Base-by-base conservation (phyloP, 2,329 filamentous ascomycete species). In the Calonectria pteridis region DNA sequence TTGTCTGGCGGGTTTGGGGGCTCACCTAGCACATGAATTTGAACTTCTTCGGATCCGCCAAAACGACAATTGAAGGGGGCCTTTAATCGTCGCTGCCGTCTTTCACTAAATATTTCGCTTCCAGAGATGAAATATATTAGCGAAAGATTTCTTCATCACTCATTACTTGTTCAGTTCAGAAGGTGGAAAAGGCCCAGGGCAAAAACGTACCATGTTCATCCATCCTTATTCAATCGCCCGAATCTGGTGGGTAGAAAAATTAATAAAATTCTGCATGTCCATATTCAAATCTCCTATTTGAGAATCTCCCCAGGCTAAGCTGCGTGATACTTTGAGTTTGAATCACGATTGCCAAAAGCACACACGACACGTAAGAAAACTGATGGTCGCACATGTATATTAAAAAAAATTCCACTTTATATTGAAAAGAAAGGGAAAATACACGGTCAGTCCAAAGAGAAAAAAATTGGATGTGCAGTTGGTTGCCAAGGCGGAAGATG, bases 41-140 rank as follows among this genome's bases (percentile, higher is more conserved):
- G 4, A 7, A 1, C 5, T 3, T 1, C 1, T 40, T 20, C 14
- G 14, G 16, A 3, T 5, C 2, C 16, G 37, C 37, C 5, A 16
- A 16, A 40, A 7, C 16, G 6, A 3, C 35, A 16, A 6, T 37
- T 14, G 11, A 11, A 3, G 7, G 37, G 14, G 16, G 9, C 3
- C 5, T 40, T 40, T 16, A 40, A 3, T 1, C 6, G 16, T 20
- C 6, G 7, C 9, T 4, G 6, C 14, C 37, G 4, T 40, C 18
- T 40, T 40, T 18, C 14, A 20, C 37, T 16, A 40, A 40, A 40
- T 20, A 6, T 20, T 5, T 18, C 37, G 37, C 37, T 40, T 18
- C 35, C 14, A 14, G 18, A 18, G 16, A 40, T 40, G 16, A 6
- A 16, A 20, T 20, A 43, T 6, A 43, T n/a, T 5, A 7, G 18